Evolutionary conservation across 352 stramenopile species (phyloP), one percentile per base, ranked within the genome.

Genomic region (Plasmopara viticola): DNA sequence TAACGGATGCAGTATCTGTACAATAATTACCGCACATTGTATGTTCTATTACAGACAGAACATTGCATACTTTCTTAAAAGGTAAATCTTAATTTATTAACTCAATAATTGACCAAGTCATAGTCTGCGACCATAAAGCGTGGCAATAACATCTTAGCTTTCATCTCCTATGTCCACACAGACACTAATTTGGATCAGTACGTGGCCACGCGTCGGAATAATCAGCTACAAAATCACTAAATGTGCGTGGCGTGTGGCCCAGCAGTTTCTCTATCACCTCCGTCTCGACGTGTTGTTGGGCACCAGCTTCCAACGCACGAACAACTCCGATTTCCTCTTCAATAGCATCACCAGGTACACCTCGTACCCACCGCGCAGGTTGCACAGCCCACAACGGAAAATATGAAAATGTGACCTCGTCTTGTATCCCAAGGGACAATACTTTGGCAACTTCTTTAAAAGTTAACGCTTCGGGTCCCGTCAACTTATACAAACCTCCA

Each of bases 381-480:
- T 89, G 72, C 44, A 91, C 72, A 4, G 78, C 75, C 80, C 80
- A 91, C 18, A 86, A 52, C 4, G 80, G 78, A 31, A 89, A 88
- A 46, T 86, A 57, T 18, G 75, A 86, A 48, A 78, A 87, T 9
- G 48, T 62, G 13, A 90, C 76, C 12, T 54, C 56, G 9, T 84
- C 51, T 0, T 58, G 58, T 25, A 90, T 66, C 2, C 58, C 62
- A 0, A 64, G 10, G 6, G 68, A 84, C 9, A 89, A 49, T n/a
- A 68, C 45, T 13, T 73, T 39, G 4, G 70, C 63, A 30, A 85
- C 59, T 6, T 87, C 57, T 44, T 70, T 35, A 48, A 72, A 89
- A 12, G 70, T 58, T 39, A 91, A 63, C 9, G 80, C 66, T 48
- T 87, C 73, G 13, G 75, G 75, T 5, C 76, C 80, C 0, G 74